A percentile compares a stretch with the other conserved stretches of the same genome.
These are phyloP conservation scores for Aspergillus arachidicola DNA, from an alignment of 2,329 filamentous ascomycete species.

Conservation along the genomic window DNA sequence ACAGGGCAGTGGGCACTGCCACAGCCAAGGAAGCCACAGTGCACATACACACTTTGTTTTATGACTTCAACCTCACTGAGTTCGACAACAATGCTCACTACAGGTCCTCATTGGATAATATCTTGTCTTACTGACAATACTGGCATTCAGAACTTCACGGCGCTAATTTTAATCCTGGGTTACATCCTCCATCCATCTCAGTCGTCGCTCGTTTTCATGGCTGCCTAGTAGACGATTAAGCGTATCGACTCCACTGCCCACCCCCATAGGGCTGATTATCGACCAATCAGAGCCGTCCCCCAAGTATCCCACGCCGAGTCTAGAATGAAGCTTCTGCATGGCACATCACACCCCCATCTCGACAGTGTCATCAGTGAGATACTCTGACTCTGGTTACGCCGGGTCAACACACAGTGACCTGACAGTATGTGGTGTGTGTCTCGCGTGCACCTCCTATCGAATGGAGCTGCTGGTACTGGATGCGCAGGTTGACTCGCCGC, in stretches of 20 bases:
- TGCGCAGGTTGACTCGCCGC: no score
- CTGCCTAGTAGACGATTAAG: neutral
- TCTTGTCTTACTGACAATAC: neutral
- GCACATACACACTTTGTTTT: no score
- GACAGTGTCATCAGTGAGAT: neutral
- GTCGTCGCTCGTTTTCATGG: neutral
- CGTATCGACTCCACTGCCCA: neutral
- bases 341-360: neutral
- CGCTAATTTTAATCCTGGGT: neutral
- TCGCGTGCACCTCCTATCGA: no score
- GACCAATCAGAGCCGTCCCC: neutral
- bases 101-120: fast-evolving
- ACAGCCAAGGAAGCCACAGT: neutral
- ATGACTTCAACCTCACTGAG: neutral
- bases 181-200: neutral
- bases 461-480: neutral
- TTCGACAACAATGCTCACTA: neutral
- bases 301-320: neutral
- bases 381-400: neutral
- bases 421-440: neutral
- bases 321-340: neutral
- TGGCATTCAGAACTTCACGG: neutral
- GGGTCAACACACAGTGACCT: neutral
- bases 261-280: neutral
- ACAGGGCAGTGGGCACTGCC: neutral